phyloP scores from a whole-genome alignment of 1,284 basidiomycete genomes.

The Sporisorium sorghi region DNA sequence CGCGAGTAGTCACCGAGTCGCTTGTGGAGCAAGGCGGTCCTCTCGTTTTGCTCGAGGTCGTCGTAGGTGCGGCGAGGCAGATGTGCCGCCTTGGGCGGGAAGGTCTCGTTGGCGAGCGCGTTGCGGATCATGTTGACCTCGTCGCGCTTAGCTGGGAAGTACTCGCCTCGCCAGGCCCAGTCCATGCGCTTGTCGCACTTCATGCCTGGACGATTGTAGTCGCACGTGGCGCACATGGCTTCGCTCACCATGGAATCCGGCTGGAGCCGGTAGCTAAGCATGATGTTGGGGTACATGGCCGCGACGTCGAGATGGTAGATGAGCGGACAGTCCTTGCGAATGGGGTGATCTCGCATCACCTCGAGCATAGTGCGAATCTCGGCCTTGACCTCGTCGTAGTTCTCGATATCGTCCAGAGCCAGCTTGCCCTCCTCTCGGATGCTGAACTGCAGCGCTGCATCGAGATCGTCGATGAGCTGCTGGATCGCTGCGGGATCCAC shows the following conservation, averaged over 20 bases:
- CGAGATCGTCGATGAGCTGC: conserved; percentile 93
- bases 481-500: conserved; percentile 88
- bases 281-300: conserved; percentile 99
- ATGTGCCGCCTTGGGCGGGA: conserved; percentile 83
- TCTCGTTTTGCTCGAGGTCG: conserved; percentile 87
- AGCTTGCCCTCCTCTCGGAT: conserved; percentile 88
- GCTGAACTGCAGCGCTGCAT: conserved; percentile 88
- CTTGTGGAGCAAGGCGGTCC: conserved; percentile 92
- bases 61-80: conserved; percentile 82
- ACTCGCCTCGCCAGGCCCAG: conserved; percentile 99
- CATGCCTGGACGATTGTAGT: conserved; percentile 97
- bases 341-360: conserved; percentile 88
- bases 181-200: conserved; percentile 91
- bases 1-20: conserved; percentile 97
- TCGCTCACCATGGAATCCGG: conserved; percentile 98
- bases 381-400: conserved; percentile 91
- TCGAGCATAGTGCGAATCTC: conserved; percentile 85
- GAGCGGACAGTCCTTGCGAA: conserved; percentile 87
- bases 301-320: conserved; percentile 99
- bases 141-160: conserved; percentile 95
- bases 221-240: conserved; percentile 95
- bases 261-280: conserved; percentile 98
- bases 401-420: conserved; percentile 85
- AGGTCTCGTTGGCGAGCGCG: conserved; percentile 91
- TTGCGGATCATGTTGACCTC: conserved; percentile 99